Conservation (phyloP, 2,329 filamentous ascomycete genomes). For the Scorias spongiosa region DNA sequence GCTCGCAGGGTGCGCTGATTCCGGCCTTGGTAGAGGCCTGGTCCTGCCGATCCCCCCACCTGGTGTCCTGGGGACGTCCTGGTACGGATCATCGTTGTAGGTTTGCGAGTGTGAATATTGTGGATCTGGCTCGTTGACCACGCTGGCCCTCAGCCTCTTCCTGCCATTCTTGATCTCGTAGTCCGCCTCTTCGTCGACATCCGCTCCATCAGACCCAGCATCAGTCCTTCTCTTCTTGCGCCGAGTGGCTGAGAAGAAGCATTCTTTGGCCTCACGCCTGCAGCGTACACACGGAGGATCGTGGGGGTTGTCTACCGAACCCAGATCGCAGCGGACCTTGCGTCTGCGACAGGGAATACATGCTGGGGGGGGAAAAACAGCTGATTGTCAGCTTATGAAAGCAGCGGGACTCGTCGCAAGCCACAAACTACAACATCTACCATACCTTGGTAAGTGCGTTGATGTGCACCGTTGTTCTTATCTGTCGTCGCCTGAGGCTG, state of each 20-base stretch:
- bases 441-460: slow-evolving; percentile 11
- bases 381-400: not conserved
- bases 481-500: not conserved
- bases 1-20: slow-evolving; percentile 17
- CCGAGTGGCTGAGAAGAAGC: slow-evolving; percentile 88
- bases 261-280: slow-evolving; percentile 87
- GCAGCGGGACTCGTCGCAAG: not conserved
- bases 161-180: slow-evolving; percentile 60
- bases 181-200: slow-evolving; percentile 34
- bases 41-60: slow-evolving; percentile 50
- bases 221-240: slow-evolving; percentile 66
- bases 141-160: slow-evolving; percentile 39
- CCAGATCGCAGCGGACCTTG: slow-evolving; percentile 44
- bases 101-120: no score
- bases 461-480: slow-evolving; percentile 4
- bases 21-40: slow-evolving; percentile 51
- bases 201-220: slow-evolving; percentile 26
- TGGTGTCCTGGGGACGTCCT: slow-evolving; percentile 48
- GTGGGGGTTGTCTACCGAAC: slow-evolving; percentile 79
- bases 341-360: slow-evolving; percentile 41
- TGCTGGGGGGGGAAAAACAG: slow-evolving; percentile 16
- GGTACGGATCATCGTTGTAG: slow-evolving; percentile 20
- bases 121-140: slow-evolving; percentile 20
- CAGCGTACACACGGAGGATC: slow-evolving; percentile 90
- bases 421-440: not conserved